Evolutionary conservation across 2,329 filamentous ascomycete species (phyloP).

Genomic region (Colletotrichum liaoningense): DNA sequence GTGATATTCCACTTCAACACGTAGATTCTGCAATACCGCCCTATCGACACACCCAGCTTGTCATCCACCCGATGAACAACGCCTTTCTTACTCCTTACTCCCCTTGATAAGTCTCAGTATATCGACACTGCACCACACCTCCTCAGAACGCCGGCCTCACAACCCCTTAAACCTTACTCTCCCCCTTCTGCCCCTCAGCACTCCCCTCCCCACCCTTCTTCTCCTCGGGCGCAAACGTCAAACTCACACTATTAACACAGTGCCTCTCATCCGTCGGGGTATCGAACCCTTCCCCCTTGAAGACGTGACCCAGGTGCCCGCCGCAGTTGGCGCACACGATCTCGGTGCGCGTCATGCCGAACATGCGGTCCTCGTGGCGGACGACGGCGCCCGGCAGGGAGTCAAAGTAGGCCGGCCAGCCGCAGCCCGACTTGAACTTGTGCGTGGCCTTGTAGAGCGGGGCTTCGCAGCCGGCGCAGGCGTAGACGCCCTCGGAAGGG

Average conservation of each 20-base stretch:
- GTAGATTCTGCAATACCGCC: too few species aligned
- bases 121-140: too few species aligned
- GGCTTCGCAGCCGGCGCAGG: slow-evolving; percentile 85
- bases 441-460: slow-evolving; percentile 93
- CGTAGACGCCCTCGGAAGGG: slow-evolving; percentile 81
- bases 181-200: slow-evolving; percentile 45
- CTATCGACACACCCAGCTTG: too few species aligned
- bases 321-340: slow-evolving; percentile 96
- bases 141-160: too few species aligned
- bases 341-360: slow-evolving; percentile 90
- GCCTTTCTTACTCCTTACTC: too few species aligned
- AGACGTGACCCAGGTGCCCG: slow-evolving; percentile 90
- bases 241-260: slow-evolving; percentile 93
- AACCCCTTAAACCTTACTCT: slow-evolving; percentile 51
- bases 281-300: slow-evolving; percentile 86
- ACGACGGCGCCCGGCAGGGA: slow-evolving; percentile 91
- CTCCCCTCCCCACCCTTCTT: slow-evolving; percentile 48
- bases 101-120: too few species aligned
- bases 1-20: too few species aligned
- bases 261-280: slow-evolving; percentile 96
- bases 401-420: slow-evolving; percentile 98
- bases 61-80: too few species aligned
- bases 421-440: slow-evolving; percentile 97
- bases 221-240: slow-evolving; percentile 82
- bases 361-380: slow-evolving; percentile 78